These are phyloP conservation scores for Camellia granthamiana DNA, from an alignment of 148 eudicot species.

Conservation along the genomic window DNA sequence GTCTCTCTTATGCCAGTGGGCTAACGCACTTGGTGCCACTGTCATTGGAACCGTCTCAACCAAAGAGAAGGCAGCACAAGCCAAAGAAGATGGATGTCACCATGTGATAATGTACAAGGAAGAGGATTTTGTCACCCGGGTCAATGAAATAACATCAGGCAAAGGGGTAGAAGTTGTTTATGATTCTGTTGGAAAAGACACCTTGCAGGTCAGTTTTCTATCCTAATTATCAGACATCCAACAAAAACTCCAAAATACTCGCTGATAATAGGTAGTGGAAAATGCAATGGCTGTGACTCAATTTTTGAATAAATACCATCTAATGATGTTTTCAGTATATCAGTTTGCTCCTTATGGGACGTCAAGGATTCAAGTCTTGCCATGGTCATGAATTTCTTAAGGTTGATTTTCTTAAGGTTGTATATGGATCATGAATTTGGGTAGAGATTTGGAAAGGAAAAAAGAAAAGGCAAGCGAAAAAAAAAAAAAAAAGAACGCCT, in stretches of 20 bases:
- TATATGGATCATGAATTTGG: too few relatives aligned
- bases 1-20: conserved; percentile 85
- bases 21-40: conserved; percentile 74
- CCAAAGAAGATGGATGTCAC: conserved; percentile 87
- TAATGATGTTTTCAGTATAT: neutral
- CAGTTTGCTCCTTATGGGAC: neutral
- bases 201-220: conserved; percentile 56
- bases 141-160: conserved; percentile 70
- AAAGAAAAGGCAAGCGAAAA: too few relatives aligned
- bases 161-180: conserved; percentile 88
- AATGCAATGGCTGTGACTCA: neutral
- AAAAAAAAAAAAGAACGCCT: too few relatives aligned
- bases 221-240: neutral
- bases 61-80: conserved; percentile 72
- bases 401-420: too few relatives aligned
- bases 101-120: conserved; percentile 68
- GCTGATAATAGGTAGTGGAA: neutral
- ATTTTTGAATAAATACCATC: neutral
- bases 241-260: neutral
- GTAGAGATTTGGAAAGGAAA: too few relatives aligned
- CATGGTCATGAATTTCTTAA: too few relatives aligned
- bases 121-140: conserved; percentile 73
- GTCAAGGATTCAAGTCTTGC: too few relatives aligned
- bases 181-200: conserved; percentile 87
- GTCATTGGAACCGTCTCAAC: conserved; percentile 89